A percentile compares a stretch with the other conserved stretches of the same genome.
Conservation (phyloP, 169 alveolate genomes). For the Babesia bovis region DNA sequence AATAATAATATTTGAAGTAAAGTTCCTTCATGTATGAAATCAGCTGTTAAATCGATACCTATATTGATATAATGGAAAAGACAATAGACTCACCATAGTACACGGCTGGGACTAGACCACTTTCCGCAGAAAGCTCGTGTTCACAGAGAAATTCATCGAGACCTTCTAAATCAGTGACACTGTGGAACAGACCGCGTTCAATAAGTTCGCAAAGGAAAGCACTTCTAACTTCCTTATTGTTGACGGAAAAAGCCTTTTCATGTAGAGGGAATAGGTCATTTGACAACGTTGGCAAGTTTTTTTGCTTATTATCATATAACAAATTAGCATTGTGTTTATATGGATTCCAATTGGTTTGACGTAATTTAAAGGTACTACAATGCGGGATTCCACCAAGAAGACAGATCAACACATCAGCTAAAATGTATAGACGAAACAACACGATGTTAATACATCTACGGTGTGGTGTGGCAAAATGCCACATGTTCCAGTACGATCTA, state of each 20-base stretch:
- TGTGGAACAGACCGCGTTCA: slow-evolving; percentile 38
- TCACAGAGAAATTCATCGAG: slow-evolving; percentile 38
- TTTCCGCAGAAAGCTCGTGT: slow-evolving; percentile 1
- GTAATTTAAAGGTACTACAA: not conserved
- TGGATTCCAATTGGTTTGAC: not conserved
- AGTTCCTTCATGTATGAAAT: slow-evolving; percentile 77
- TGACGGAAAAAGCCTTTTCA: not conserved
- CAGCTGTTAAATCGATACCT: slow-evolving; percentile 78
- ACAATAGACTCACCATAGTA: slow-evolving; percentile 45
- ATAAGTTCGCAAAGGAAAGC: slow-evolving; percentile 37
- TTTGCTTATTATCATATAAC: not conserved
- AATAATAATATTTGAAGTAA: slow-evolving; percentile 73
- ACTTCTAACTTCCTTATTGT: slow-evolving; percentile 8
- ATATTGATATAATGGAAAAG: slow-evolving; percentile 1
- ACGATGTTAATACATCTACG: not conserved
- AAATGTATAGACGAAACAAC: not conserved
- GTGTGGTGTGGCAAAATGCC: slow-evolving; percentile 1
- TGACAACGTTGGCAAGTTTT: not conserved
- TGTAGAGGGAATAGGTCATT: not conserved
- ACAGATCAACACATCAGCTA: not conserved
- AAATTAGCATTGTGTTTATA: not conserved
- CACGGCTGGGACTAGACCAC: slow-evolving; percentile 30
- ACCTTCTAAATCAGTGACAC: slow-evolving; percentile 38
- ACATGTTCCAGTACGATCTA: not conserved
- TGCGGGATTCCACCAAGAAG: not conserved